Conservation (phyloP, 371 early-diverging fungal genomes). For the Mortierella sp. region DNA sequence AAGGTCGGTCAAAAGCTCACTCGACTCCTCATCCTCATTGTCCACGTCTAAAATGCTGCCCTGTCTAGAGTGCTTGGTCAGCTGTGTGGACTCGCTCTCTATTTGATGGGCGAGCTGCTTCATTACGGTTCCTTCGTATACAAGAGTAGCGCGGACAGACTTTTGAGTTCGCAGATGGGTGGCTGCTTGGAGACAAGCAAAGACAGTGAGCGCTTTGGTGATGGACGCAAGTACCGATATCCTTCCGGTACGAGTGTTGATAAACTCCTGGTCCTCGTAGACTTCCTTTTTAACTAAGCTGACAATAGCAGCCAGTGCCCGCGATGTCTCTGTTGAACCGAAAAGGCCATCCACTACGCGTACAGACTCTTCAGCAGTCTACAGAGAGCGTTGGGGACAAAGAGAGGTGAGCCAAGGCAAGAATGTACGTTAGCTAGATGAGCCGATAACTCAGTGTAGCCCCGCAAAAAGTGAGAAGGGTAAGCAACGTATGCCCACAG, state of each 20-base stretch:
- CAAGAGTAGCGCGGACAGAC: conserved; percentile 55
- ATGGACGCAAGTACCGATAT: conserved; percentile 76
- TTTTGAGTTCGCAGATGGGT: conserved; percentile 71
- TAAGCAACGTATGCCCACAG: no score
- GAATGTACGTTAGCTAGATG: background rate
- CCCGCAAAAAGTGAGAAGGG: no score
- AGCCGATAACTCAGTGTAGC: no score
- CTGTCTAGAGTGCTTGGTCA: conserved; percentile 8
- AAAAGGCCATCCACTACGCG: conserved; percentile 91
- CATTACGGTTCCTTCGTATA: conserved; percentile 66
- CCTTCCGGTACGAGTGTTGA: conserved; percentile 70
- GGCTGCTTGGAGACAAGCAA: conserved; percentile 85
- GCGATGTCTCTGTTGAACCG: conserved; percentile 91
- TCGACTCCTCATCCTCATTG: conserved; percentile 29
- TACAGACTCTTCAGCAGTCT: conserved; percentile 90
- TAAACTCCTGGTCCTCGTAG: conserved; percentile 74
- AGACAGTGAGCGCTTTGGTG: conserved; percentile 86
- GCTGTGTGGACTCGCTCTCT: conserved; percentile 28
- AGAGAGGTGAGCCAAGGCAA: conserved; percentile 10
- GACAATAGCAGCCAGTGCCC: conserved; percentile 85
- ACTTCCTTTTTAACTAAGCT: conserved; percentile 82
- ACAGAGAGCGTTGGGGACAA: background rate
- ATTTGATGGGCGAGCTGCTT: conserved; percentile 50
- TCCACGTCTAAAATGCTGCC: conserved; percentile 3
- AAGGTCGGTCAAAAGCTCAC: conserved; percentile 41